phyloP scores from a whole-genome alignment of 208 protist genomes.

The Trypanosoma platydactyli region DNA sequence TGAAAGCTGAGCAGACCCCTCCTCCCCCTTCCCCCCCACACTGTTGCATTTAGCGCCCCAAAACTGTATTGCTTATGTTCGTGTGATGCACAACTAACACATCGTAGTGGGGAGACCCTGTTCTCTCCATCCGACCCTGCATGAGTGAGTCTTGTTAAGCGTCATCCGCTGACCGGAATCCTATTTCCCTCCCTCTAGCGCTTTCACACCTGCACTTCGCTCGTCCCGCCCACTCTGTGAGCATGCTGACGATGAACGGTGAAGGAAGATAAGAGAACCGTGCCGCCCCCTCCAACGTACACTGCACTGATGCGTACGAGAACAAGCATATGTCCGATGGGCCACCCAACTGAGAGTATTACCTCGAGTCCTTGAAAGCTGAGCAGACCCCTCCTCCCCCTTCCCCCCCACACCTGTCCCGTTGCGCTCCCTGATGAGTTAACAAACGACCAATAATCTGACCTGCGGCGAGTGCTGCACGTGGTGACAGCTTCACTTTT shows the following conservation, averaged over 20 bases:
- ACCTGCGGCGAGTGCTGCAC: not conserved
- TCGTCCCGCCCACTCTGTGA: slow-evolving; percentile 37
- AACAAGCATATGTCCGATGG: slow-evolving; percentile 40
- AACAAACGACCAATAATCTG: slow-evolving; percentile 38
- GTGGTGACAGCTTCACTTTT: slow-evolving; percentile 23
- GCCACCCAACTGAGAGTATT: slow-evolving; percentile 26
- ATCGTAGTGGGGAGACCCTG: not conserved
- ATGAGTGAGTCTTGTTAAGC: slow-evolving; percentile 23
- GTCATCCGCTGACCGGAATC: slow-evolving; percentile 14
- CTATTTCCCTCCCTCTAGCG: not conserved
- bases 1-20: slow-evolving; percentile 17
- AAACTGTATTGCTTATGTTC: no score
- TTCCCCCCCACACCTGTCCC: not conserved
- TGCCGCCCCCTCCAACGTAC: not conserved
- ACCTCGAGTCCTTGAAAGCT: slow-evolving; percentile 27
- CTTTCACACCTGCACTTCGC: slow-evolving; percentile 40
- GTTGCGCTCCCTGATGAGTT: slow-evolving; percentile 6
- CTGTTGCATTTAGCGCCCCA: no score
- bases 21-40: no score
- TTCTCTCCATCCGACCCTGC: not conserved
- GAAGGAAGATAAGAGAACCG: not conserved
- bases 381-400: no score
- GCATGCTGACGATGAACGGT: slow-evolving; percentile 33
- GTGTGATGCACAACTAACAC: slow-evolving; percentile 12
- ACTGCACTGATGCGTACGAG: slow-evolving; percentile 28